Conservation (phyloP, 371 early-diverging fungal species). For the Mucor mucedo region DNA sequence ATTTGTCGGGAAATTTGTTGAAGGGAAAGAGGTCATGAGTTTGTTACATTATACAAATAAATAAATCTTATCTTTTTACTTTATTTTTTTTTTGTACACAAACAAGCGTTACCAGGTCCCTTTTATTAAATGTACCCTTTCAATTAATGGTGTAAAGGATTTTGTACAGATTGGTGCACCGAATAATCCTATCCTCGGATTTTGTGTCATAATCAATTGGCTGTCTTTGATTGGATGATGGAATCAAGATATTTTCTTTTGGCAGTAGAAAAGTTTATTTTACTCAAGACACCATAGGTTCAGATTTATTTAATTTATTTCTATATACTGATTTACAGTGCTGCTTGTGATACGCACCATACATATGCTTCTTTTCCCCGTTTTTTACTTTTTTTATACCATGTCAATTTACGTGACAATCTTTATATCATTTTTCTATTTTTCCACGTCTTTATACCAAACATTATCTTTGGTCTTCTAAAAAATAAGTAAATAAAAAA, state of each 20-base stretch:
- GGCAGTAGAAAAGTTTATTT: background rate
- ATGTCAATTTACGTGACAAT: too few species aligned
- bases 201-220: slow-evolving; percentile 12
- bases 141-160: background rate
- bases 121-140: background rate
- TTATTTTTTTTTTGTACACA: background rate
- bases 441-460: too few species aligned
- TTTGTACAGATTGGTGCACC: background rate
- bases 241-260: slow-evolving; percentile 2
- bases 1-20: background rate
- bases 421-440: too few species aligned
- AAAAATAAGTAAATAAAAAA: too few species aligned
- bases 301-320: slow-evolving; percentile 3
- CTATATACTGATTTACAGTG: slow-evolving; percentile 5
- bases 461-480: too few species aligned
- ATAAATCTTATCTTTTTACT: background rate
- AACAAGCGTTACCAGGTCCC: too few species aligned
- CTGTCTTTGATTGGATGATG: slow-evolving; percentile 1
- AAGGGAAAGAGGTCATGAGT: background rate
- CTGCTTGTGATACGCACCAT: background rate
- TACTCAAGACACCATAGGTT: slow-evolving; percentile 3
- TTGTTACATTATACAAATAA: background rate
- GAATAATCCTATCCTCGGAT: slow-evolving; percentile 1
- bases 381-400: too few species aligned
- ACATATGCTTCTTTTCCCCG: too few species aligned